A percentile compares a stretch with the other conserved stretches of the same genome.
Evolutionary conservation across 257 asterid genomes (phyloP).

Genomic region (Solanum phureja): DNA sequence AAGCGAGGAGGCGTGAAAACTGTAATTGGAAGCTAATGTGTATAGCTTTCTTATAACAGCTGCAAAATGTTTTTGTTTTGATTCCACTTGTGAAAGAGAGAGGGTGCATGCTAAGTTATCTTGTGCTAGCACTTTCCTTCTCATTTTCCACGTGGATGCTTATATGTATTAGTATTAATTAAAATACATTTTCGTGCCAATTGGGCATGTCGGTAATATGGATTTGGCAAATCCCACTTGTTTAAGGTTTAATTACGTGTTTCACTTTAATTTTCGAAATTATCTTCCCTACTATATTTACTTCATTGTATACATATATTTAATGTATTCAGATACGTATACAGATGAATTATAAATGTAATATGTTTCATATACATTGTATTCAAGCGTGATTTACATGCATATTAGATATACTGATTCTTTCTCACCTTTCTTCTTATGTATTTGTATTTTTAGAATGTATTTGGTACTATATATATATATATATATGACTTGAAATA

Average conservation of each 20-base stretch:
- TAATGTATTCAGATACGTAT: no score
- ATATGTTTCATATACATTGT: no score
- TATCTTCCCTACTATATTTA: neutral
- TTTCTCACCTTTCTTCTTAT: no score
- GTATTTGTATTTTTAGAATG: neutral
- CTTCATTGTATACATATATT: no score
- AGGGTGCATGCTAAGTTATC: conserved; percentile 4
- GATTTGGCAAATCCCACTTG: neutral
- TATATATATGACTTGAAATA: no score
- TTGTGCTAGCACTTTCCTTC: neutral
- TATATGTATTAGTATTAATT: no score
- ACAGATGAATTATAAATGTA: no score
- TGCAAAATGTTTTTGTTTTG: neutral
- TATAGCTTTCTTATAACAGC: neutral
- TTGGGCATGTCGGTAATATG: neutral
- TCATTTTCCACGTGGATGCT: neutral
- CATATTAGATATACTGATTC: neutral
- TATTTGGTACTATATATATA: no score
- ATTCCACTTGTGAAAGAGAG: neutral
- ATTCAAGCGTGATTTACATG: rapidly evolving
- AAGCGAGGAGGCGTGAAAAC: neutral
- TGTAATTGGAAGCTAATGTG: neutral
- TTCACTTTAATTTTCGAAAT: no score
- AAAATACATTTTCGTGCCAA: neutral
- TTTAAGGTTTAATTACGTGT: neutral